These are phyloP conservation scores for Fusarium continuum DNA, from an alignment of 2,329 filamentous ascomycete species.

Conservation along the genomic window DNA sequence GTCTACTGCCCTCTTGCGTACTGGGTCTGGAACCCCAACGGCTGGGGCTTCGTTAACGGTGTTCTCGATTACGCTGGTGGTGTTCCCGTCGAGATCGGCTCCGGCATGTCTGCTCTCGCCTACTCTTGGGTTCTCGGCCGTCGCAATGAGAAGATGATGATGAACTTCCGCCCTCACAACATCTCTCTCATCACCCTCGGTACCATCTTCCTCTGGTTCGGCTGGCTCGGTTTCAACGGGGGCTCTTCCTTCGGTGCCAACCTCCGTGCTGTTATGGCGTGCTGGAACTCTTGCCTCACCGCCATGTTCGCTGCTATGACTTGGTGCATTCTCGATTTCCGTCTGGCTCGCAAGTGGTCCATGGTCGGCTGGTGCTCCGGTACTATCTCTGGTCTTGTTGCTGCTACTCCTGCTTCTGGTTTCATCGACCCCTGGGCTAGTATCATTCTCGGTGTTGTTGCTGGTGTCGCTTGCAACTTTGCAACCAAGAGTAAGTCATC, in stretches of 20 bases:
- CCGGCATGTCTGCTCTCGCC: slow-evolving; percentile 89
- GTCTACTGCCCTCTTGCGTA: slow-evolving; percentile 97
- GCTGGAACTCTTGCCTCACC: slow-evolving; percentile 96
- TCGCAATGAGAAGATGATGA: slow-evolving; percentile 99
- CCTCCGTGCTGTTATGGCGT: slow-evolving; percentile 92
- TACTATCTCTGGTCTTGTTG: slow-evolving; percentile 75
- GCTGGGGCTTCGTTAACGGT: slow-evolving; percentile 90
- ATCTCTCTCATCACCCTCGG: slow-evolving; percentile 96
- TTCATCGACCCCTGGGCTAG: slow-evolving; percentile 75
- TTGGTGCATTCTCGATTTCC: slow-evolving; percentile 96
- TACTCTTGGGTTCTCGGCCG: slow-evolving; percentile 96
- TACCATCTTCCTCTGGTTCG: slow-evolving; percentile 96
- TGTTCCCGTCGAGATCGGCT: slow-evolving; percentile 96
- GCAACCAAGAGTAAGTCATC: slow-evolving; percentile 62
- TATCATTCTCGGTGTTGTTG: slow-evolving; percentile 71
- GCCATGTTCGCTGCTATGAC: slow-evolving; percentile 91
- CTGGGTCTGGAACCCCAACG: slow-evolving; percentile 96
- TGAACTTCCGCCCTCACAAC: slow-evolving; percentile 99
- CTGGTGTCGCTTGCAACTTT: slow-evolving; percentile 75
- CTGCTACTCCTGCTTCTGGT: slow-evolving; percentile 74
- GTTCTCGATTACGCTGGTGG: slow-evolving; percentile 97
- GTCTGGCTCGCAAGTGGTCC: slow-evolving; percentile 92
- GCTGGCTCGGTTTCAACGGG: slow-evolving; percentile 99
- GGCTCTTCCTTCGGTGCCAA: slow-evolving; percentile 95
- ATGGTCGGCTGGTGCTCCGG: slow-evolving; percentile 79